phyloP scores from a whole-genome alignment of 164 flowering plant species.

The Aristolochia fimbriata region DNA sequence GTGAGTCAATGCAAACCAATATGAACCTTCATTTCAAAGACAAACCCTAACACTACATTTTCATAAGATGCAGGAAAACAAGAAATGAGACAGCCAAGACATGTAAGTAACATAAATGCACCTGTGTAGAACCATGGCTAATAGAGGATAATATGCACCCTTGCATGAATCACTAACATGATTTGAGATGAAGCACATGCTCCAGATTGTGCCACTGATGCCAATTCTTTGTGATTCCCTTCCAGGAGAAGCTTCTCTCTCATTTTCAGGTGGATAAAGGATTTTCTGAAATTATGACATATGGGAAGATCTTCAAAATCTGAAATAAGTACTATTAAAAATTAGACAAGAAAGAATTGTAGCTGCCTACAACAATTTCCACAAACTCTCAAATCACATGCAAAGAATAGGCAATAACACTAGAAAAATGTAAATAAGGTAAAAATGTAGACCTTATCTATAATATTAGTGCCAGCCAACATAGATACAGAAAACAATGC shows the following conservation, averaged over 20 bases:
- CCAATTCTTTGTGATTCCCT: slow-evolving; percentile 22
- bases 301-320: slow-evolving; percentile 13
- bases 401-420: neutral
- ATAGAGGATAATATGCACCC: slow-evolving; percentile 40
- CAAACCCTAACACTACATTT: neutral
- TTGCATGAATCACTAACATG: slow-evolving; percentile 27
- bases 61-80: neutral
- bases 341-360: slow-evolving; percentile 4
- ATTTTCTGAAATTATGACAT: slow-evolving; percentile 43
- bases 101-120: slow-evolving; percentile 10
- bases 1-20: no score
- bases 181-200: slow-evolving; percentile 84
- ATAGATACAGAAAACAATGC: slow-evolving; percentile 65
- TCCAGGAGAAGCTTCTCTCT: slow-evolving; percentile 22
- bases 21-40: no score
- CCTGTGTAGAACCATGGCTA: slow-evolving; percentile 81
- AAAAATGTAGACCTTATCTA: slow-evolving; percentile 52
- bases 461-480: slow-evolving; percentile 40
- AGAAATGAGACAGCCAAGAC: neutral
- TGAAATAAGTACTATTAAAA: slow-evolving; percentile 4
- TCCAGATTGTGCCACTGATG: slow-evolving; percentile 85
- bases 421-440: neutral
- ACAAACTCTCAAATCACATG: slow-evolving; percentile 3
- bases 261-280: slow-evolving; percentile 54
- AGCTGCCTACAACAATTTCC: neutral